Evolutionary conservation across 495 filamentous ascomycete species (phyloP), one percentile per base, ranked within the genome.

Genomic region (Amphirosellinia nigrospora): DNA sequence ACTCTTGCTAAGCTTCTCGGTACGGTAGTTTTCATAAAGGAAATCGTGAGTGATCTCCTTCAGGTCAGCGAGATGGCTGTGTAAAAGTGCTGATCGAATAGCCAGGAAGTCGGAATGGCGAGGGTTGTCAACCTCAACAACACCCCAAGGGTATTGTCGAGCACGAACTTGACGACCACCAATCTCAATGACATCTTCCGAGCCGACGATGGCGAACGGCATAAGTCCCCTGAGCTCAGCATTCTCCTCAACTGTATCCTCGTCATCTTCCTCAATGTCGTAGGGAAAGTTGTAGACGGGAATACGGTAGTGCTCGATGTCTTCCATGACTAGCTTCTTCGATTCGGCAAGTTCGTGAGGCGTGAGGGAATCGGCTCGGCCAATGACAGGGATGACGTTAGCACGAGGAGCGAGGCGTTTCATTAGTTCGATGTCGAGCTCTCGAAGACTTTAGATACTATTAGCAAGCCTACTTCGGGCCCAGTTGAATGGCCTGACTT

Each of bases 251-350:
- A 99, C 95, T 0, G 96, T 99, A 77, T 99, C 96, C 83, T 99
- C 96, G 78, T 99, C 96, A 79, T 99, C 96, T 84, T 99, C 96
- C 83, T 99, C 96, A 69, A 98, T 96, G 79, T 99, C 96, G 84
- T 99, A 99, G 39, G 96, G 96, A 87, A 99, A 99, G 88, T 99
- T 99, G 89, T 99, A 99, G 73, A 99, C 96, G 45, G 96, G 96
- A 75, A 99, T 99, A 80, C 96, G 93, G 87, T 99, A 99, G 82
- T 99, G 96, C 81, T 99, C 96, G 72, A 99, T 99, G 77, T 99
- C 96, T 85, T 99, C 96, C 96, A 99, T 99, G 76, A 99, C 94
- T 62, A 99, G 87, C 86, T 98, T 98, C 89, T 99, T 99, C 46
- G 95, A 98, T 81, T 99, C 96, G 66, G 96, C 96, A 65, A 98